Evolutionary conservation across 306 rosid species (phyloP).

Genomic region (Lagenaria siceraria): DNA sequence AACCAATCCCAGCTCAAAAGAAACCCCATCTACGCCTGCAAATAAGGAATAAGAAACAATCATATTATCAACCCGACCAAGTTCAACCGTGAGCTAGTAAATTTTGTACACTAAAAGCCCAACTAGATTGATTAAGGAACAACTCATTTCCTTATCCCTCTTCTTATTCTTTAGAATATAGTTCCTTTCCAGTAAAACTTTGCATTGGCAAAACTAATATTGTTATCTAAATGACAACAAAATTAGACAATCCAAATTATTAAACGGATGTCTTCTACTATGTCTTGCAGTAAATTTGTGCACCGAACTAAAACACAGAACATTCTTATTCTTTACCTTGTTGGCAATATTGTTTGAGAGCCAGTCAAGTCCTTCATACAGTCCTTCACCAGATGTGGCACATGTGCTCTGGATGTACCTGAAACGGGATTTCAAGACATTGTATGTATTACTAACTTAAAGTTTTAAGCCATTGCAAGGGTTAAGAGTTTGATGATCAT

Average conservation of each 20-base stretch:
- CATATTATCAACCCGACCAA: background rate
- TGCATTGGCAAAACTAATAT: background rate
- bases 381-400: slow-evolving; percentile 70
- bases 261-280: no score
- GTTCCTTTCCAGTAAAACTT: background rate
- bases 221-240: background rate
- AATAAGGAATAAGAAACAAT: background rate
- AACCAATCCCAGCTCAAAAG: background rate
- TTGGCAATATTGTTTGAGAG: slow-evolving; percentile 53
- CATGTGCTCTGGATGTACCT: slow-evolving; percentile 70
- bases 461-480: background rate
- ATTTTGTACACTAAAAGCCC: background rate
- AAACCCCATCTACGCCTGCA: slow-evolving; percentile 6
- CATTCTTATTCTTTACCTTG: slow-evolving; percentile 24
- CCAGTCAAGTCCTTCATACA: slow-evolving; percentile 68
- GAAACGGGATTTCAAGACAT: slow-evolving; percentile 1
- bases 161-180: background rate
- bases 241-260: background rate
- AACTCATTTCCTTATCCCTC: background rate
- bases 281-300: no score
- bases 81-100: background rate
- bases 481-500: background rate
- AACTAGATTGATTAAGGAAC: background rate
- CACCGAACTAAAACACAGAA: background rate
- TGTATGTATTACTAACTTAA: background rate